A percentile compares a stretch with the other conserved stretches of the same genome.
These are phyloP conservation scores for Aegilops longissima DNA, from an alignment of 176 grass and related monocot species.

Conservation along the genomic window DNA sequence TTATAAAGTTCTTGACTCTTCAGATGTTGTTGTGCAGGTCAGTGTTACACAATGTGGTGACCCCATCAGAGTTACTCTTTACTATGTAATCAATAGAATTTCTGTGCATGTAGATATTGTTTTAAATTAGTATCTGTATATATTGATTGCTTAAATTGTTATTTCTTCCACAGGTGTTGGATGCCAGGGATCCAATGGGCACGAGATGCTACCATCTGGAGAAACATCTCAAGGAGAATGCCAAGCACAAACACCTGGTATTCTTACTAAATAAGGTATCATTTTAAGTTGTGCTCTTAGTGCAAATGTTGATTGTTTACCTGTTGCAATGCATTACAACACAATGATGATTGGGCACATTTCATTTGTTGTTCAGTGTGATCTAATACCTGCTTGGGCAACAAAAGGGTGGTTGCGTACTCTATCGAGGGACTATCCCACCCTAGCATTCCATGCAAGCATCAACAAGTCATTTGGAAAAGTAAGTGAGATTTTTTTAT, in stretches of 20 bases:
- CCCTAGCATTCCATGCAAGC: conserved; percentile 92
- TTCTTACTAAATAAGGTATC: conserved; percentile 93
- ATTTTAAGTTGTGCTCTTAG: neutral
- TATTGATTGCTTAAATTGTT: neutral
- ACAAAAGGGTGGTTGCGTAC: conserved; percentile 92
- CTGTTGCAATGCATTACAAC: neutral
- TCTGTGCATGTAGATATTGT: neutral
- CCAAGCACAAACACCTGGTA: conserved; percentile 90
- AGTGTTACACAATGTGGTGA: neutral
- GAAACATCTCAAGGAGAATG: conserved; percentile 87
- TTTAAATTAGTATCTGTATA: neutral
- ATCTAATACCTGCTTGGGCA: conserved; percentile 91
- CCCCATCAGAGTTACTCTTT: neutral
- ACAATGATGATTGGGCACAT: conserved; percentile 10
- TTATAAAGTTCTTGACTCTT: conserved; percentile 96
- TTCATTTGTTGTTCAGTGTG: conserved; percentile 54
- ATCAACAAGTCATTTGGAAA: conserved; percentile 97
- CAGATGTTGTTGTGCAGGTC: conserved; percentile 93
- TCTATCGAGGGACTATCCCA: conserved; percentile 85
- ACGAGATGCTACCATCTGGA: conserved; percentile 94
- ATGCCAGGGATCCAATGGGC: conserved; percentile 95
- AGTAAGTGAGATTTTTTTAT: conserved; percentile 39
- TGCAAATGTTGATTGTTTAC: conserved; percentile 1
- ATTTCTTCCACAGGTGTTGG: conserved; percentile 59
- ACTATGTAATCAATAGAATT: neutral